Conservation (phyloP, 1,139 yeast genomes). For the Diutina pseudorugosa region DNA sequence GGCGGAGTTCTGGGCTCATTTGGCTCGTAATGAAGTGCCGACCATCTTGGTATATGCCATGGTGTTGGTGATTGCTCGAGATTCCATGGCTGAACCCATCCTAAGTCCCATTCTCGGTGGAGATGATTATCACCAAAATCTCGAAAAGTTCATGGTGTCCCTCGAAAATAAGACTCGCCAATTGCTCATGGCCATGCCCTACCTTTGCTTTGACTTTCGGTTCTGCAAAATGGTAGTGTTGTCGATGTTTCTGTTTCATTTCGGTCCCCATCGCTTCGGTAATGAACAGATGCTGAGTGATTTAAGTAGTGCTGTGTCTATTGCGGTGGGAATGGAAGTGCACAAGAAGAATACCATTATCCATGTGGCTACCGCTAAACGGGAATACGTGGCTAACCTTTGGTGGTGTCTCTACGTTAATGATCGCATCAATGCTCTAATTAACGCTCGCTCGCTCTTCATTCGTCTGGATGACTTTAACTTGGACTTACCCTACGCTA, state of each 20-base stretch:
- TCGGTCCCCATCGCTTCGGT: conserved; percentile 19
- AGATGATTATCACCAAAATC: conserved; percentile 9
- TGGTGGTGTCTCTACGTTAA: conserved; percentile 27
- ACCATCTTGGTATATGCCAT: conserved; percentile 18
- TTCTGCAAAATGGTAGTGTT: conserved; percentile 18
- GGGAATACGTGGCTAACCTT: conserved; percentile 16
- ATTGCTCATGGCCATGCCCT: conserved; percentile 19
- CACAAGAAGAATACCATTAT: conserved; percentile 13
- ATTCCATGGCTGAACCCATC: conserved; percentile 18
- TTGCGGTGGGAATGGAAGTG: conserved; percentile 20
- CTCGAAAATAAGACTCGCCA: conserved; percentile 27
- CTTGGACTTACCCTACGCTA: conserved; percentile 17
- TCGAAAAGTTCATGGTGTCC: conserved; percentile 14
- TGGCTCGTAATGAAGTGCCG: conserved; percentile 12
- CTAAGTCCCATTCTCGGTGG: conserved; percentile 12
- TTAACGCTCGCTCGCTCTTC: conserved; percentile 24
- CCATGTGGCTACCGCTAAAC: conserved; percentile 5
- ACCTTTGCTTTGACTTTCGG: conserved; percentile 26
- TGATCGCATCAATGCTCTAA: conserved; percentile 25
- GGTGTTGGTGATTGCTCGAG: conserved; percentile 18
- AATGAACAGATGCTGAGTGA: conserved; percentile 27
- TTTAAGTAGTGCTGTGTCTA: conserved; percentile 18
- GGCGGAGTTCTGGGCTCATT: conserved; percentile 18
- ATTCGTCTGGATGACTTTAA: conserved; percentile 24
- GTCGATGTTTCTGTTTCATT: conserved; percentile 19